phyloP scores from a whole-genome alignment of 768 basidiomycete species.

The Amanita exitialis region DNA sequence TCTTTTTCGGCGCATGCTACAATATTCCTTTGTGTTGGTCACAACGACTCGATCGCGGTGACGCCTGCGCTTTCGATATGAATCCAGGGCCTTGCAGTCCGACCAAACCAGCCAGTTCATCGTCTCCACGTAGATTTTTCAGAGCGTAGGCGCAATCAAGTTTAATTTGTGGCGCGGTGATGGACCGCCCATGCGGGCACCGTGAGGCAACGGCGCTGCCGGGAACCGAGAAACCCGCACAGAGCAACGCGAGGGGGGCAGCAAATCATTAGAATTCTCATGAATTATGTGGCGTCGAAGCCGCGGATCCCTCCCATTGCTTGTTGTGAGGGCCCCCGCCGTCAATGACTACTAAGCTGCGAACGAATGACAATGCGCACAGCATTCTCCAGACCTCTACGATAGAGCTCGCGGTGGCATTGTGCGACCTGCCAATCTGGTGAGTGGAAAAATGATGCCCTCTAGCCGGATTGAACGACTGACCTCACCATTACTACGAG shows the following conservation, averaged over 20 bases:
- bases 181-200: background rate
- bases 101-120: too few relatives aligned
- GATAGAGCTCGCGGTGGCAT: too few relatives aligned
- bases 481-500: conserved; percentile 38
- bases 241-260: background rate
- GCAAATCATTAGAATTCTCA: background rate
- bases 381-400: background rate
- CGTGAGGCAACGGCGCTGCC: background rate
- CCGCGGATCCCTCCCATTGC: background rate
- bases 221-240: background rate
- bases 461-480: conserved; percentile 30
- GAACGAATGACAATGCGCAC: background rate
- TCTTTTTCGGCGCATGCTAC: too few relatives aligned
- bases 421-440: too few relatives aligned
- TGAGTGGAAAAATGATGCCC: conserved; percentile 14
- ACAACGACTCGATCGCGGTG: too few relatives aligned
- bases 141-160: background rate
- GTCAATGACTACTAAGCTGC: too few relatives aligned
- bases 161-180: background rate
- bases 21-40: too few relatives aligned
- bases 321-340: too few relatives aligned
- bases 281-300: background rate
- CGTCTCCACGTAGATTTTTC: background rate
- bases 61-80: too few relatives aligned
- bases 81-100: too few relatives aligned